phyloP scores from a whole-genome alignment of 371 early-diverging fungal species.

The Blastocladiella emersonii region DNA sequence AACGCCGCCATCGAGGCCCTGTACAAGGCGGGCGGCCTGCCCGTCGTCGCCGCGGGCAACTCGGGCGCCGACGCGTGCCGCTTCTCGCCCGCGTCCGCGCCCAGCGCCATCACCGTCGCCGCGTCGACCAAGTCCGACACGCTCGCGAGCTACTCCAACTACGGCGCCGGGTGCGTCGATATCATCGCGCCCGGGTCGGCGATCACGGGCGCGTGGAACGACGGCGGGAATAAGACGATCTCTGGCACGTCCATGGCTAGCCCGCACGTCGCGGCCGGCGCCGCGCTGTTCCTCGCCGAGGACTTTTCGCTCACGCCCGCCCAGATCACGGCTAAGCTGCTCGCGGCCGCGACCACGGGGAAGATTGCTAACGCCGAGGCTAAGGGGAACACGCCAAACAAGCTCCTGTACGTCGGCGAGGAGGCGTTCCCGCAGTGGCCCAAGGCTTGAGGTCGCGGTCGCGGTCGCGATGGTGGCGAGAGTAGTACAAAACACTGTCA shows the following conservation, averaged over 20 bases:
- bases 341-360: not conserved
- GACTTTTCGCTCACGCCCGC: not conserved
- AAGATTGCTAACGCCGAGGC: not conserved
- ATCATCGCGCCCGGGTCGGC: slow-evolving; percentile 40
- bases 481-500: too few species aligned
- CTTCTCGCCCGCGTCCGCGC: slow-evolving; percentile 49
- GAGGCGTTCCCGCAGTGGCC: too few species aligned
- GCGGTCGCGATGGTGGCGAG: too few species aligned
- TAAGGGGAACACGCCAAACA: not conserved
- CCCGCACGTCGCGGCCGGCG: slow-evolving; percentile 66
- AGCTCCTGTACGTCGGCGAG: too few species aligned
- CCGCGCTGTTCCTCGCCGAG: not conserved
- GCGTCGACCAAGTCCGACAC: slow-evolving; percentile 37
- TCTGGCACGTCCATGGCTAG: slow-evolving; percentile 69
- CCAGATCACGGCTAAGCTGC: not conserved
- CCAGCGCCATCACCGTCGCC: slow-evolving; percentile 51
- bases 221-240: not conserved
- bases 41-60: slow-evolving; percentile 57
- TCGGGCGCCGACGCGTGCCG: slow-evolving; percentile 44
- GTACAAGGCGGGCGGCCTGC: slow-evolving; percentile 29
- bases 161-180: slow-evolving; percentile 46
- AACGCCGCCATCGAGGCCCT: slow-evolving; percentile 25
- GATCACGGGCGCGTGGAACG: slow-evolving; percentile 11
- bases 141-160: slow-evolving; percentile 33
- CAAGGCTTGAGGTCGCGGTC: too few species aligned